These are phyloP conservation scores for Pisolithus thermaeus DNA, from an alignment of 1,284 basidiomycete species.

Conservation along the genomic window DNA sequence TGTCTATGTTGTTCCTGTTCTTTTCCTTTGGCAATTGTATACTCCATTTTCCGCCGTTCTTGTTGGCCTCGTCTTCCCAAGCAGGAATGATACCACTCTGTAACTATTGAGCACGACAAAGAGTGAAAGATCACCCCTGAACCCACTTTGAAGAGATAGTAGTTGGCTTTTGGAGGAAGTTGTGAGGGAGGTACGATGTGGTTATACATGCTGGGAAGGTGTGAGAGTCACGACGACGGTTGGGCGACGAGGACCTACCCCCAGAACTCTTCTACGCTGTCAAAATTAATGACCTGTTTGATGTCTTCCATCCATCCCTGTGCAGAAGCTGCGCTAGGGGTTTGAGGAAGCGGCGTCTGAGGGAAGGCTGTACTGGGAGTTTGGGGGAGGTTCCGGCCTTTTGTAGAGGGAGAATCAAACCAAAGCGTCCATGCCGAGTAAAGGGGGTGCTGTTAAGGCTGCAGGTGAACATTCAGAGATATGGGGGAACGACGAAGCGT, in stretches of 20 bases:
- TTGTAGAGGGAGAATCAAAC: slow-evolving; percentile 92
- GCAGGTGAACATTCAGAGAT: slow-evolving; percentile 6
- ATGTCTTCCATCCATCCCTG: slow-evolving; percentile 98
- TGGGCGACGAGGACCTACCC: slow-evolving; percentile 49
- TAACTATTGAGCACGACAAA: slow-evolving; percentile 5
- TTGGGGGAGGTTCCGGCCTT: slow-evolving; percentile 82
- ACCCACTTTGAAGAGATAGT: slow-evolving; percentile 93
- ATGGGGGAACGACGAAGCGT: slow-evolving; percentile 14
- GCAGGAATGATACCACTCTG: slow-evolving; percentile 93
- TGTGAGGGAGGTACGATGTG: slow-evolving; percentile 97
- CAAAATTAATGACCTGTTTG: slow-evolving; percentile 88
- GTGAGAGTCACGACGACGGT: slow-evolving; percentile 9
- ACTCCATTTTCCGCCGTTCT: slow-evolving; percentile 96
- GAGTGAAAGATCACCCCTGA: not conserved
- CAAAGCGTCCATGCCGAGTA: slow-evolving; percentile 95
- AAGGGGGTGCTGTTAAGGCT: slow-evolving; percentile 68
- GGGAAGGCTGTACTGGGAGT: slow-evolving; percentile 77
- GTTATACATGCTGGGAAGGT: slow-evolving; percentile 74
- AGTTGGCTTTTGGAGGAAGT: slow-evolving; percentile 94
- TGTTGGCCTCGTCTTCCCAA: slow-evolving; percentile 96
- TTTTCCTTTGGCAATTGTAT: slow-evolving; percentile 97
- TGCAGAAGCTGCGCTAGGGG: slow-evolving; percentile 62
- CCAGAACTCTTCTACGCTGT: slow-evolving; percentile 98
- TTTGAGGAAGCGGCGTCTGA: slow-evolving; percentile 63
- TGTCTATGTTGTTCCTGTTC: slow-evolving; percentile 80